Evolutionary conservation across 495 filamentous ascomycete species (phyloP).

Genomic region (Tuber microsphaerosporum): DNA sequence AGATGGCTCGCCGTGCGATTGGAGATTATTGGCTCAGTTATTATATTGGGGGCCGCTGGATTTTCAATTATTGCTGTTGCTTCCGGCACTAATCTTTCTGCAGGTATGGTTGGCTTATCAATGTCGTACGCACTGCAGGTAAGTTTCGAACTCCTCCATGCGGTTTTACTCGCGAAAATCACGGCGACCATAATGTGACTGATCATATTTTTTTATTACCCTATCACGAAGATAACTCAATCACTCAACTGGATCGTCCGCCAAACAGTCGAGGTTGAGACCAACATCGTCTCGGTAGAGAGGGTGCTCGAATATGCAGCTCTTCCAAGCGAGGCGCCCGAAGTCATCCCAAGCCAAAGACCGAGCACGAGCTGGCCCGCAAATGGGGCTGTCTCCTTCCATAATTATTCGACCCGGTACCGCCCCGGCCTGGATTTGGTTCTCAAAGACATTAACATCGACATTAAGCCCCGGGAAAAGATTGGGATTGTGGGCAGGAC

Average conservation of each 20-base stretch:
- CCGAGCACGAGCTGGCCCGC: constrained; percentile 89
- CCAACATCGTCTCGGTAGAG: constrained; percentile 98
- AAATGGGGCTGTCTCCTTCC: constrained; percentile 80
- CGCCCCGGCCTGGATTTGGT: constrained; percentile 81
- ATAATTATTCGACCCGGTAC: constrained; percentile 90
- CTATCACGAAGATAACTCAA: constrained; percentile 64
- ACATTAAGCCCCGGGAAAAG: constrained; percentile 94
- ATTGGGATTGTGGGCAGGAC: constrained; percentile 96
- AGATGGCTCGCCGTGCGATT: constrained; percentile 91
- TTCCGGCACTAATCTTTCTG: constrained; percentile 57
- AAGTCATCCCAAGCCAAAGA: constrained; percentile 79
- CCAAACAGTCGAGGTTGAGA: constrained; percentile 98
- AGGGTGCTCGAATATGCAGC: constrained; percentile 91
- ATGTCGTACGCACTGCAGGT: constrained; percentile 86
- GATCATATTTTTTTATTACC: constrained; percentile 23
- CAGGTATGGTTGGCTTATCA: constrained; percentile 81
- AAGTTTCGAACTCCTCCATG: constrained; percentile 29
- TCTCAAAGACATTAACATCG: constrained; percentile 80
- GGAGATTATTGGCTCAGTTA: constrained; percentile 91
- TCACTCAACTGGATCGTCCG: constrained; percentile 99
- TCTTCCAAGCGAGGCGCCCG: constrained; percentile 89
- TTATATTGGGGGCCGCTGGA: constrained; percentile 79
- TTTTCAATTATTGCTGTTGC: constrained; percentile 77
- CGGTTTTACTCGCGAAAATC: constrained; percentile 11
- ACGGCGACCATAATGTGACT: constrained; percentile 22